Conservation (phyloP, 768 basidiomycete genomes). For the Mrakia gelida region DNA sequence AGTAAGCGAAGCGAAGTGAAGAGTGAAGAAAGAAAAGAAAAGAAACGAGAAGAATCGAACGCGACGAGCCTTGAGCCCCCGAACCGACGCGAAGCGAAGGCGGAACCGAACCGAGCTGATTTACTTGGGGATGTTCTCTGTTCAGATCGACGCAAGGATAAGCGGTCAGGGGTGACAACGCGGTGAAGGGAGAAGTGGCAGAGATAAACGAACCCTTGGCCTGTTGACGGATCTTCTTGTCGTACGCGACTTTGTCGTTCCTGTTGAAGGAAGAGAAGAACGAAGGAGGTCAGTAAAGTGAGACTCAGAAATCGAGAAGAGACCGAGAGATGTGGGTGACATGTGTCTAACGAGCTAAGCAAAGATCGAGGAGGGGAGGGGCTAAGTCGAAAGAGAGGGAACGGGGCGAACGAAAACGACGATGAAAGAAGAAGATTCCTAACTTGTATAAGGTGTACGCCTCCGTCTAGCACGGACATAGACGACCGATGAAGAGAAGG, state of each 20-base stretch:
- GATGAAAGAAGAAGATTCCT: conserved; percentile 42
- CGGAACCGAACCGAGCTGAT: too few species aligned
- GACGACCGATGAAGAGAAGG: neutral
- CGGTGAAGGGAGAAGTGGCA: neutral
- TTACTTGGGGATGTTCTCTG: conserved; percentile 81
- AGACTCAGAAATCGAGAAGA: neutral
- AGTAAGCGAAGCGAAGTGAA: too few species aligned
- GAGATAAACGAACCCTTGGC: conserved; percentile 52
- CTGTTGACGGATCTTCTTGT: conserved; percentile 76
- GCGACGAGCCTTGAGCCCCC: too few species aligned
- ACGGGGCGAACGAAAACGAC: too few species aligned
- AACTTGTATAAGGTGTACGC: conserved; percentile 99
- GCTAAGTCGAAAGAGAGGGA: neutral
- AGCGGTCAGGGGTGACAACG: neutral
- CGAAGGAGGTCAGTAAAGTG: neutral
- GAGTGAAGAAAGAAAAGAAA: too few species aligned
- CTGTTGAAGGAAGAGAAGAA: conserved; percentile 47
- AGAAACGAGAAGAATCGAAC: too few species aligned
- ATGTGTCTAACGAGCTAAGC: conserved; percentile 10
- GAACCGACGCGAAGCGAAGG: too few species aligned
- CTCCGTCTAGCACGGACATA: conserved; percentile 48
- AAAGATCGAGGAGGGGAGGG: conserved; percentile 9
- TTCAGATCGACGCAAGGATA: neutral
- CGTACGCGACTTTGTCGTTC: conserved; percentile 89
- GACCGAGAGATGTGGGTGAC: neutral